These are phyloP conservation scores for Sphagnum tenellum DNA, from an alignment of 225 moss, liverwort and hornwort genomes.

Conservation along the genomic window DNA sequence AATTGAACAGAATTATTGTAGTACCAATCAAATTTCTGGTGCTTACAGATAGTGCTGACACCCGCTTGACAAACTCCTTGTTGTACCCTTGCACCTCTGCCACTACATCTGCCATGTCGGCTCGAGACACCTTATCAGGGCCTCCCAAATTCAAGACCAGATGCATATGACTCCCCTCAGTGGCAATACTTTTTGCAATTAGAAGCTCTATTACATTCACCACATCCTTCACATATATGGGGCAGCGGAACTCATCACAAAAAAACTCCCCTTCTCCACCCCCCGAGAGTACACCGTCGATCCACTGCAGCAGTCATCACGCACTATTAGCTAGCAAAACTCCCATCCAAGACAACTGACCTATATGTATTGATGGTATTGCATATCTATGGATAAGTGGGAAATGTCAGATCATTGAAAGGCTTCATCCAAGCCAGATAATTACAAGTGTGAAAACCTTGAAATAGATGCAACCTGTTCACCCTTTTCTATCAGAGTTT, in stretches of 20 bases:
- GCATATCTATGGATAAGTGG: no score
- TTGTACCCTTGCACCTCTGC: constrained; percentile 63
- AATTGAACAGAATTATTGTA: no score
- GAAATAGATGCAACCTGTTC: no score
- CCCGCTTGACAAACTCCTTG: constrained; percentile 41
- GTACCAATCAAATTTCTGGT: no score
- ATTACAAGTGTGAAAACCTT: no score
- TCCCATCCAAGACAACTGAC: no score
- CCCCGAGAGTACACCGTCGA: constrained; percentile 61
- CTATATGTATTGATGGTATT: no score
- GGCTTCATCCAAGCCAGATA: no score
- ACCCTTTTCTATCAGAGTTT: no score
- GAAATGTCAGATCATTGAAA: no score
- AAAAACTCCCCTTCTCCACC: constrained; percentile 56
- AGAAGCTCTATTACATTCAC: constrained; percentile 68
- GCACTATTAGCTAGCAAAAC: no score
- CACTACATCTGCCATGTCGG: constrained; percentile 79
- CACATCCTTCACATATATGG: constrained; percentile 80
- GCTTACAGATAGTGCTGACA: constrained; percentile 58
- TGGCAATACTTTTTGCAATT: constrained; percentile 25
- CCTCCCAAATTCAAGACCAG: constrained; percentile 73
- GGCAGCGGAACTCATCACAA: constrained; percentile 76
- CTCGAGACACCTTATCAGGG: constrained; percentile 73
- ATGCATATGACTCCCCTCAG: constrained; percentile 14
- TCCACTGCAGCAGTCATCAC: constrained; percentile 47